Evolutionary conservation across 2,329 filamentous ascomycete genomes (phyloP).

Genomic region (Cytospora leucostoma): DNA sequence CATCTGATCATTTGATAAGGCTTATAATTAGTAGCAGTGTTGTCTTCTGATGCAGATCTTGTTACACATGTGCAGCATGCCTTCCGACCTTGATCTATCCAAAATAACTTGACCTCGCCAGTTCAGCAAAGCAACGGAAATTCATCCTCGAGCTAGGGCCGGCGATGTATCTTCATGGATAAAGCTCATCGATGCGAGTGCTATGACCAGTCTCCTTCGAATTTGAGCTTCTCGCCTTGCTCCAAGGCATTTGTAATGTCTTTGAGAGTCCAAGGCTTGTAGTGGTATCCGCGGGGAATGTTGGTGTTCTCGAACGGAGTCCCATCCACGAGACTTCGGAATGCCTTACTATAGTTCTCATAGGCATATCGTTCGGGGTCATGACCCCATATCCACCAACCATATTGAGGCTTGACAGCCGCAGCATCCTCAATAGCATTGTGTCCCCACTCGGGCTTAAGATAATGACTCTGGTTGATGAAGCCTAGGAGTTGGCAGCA

Average conservation of each 20-base stretch:
- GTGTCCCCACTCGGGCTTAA: conserved; percentile 29
- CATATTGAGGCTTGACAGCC: conserved; percentile 17
- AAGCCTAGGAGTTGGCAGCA: conserved; percentile 29
- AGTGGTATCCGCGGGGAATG: neutral
- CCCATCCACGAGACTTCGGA: conserved; percentile 9
- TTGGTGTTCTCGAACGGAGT: conserved; percentile 9
- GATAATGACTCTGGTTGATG: conserved; percentile 29
- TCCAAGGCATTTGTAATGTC: conserved; percentile 8
- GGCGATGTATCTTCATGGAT: no score
- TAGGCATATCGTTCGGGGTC: conserved; percentile 26
- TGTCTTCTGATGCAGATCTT: no score
- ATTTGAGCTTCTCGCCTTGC: conserved; percentile 13
- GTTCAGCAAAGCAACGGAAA: no score
- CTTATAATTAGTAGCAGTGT: no score
- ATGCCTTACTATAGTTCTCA: conserved; percentile 17
- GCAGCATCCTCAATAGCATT: conserved; percentile 15
- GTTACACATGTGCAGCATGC: no score
- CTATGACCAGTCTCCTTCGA: conserved; percentile 22
- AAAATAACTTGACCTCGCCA: no score
- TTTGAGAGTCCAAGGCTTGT: conserved; percentile 4
- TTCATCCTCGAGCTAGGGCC: no score
- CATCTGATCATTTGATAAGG: no score
- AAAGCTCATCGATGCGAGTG: no score
- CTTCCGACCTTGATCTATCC: no score
- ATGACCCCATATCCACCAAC: conserved; percentile 33